Evolutionary conservation across 306 rosid genomes (phyloP).

Genomic region (Quercus rubra): DNA sequence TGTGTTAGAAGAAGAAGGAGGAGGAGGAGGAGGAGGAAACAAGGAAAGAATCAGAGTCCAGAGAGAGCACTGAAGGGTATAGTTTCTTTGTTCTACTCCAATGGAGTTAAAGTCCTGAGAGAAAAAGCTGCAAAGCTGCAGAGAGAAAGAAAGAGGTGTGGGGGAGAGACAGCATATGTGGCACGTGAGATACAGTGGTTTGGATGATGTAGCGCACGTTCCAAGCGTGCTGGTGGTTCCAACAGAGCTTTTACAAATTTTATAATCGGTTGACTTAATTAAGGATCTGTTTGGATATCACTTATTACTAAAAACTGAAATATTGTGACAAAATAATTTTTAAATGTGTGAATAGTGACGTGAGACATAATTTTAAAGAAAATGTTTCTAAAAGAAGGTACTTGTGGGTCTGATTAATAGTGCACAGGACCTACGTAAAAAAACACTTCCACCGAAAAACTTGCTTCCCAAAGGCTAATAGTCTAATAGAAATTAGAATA

Average conservation of each 20-base stretch:
- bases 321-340: too few relatives aligned
- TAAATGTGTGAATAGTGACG: too few relatives aligned
- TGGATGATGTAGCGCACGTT: constrained; percentile 30
- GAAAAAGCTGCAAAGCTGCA: constrained; percentile 31
- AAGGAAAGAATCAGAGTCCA: background rate
- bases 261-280: too few relatives aligned
- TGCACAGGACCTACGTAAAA: too few relatives aligned
- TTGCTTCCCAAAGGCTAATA: too few relatives aligned
- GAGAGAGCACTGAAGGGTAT: constrained; percentile 15
- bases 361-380: too few relatives aligned
- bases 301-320: too few relatives aligned
- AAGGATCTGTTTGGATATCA: too few relatives aligned
- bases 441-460: too few relatives aligned
- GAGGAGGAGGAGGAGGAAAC: background rate
- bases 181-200: constrained; percentile 28
- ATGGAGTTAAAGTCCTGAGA: constrained; percentile 18
- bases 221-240: constrained; percentile 12
- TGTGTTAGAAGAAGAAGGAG: background rate
- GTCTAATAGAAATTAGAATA: too few relatives aligned
- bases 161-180: background rate
- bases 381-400: too few relatives aligned
- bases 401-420: too few relatives aligned
- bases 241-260: background rate
- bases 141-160: background rate
- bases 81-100: constrained; percentile 20